Evolutionary conservation across 2,329 filamentous ascomycete species (phyloP).

Genomic region (Beauveria caledonica): DNA sequence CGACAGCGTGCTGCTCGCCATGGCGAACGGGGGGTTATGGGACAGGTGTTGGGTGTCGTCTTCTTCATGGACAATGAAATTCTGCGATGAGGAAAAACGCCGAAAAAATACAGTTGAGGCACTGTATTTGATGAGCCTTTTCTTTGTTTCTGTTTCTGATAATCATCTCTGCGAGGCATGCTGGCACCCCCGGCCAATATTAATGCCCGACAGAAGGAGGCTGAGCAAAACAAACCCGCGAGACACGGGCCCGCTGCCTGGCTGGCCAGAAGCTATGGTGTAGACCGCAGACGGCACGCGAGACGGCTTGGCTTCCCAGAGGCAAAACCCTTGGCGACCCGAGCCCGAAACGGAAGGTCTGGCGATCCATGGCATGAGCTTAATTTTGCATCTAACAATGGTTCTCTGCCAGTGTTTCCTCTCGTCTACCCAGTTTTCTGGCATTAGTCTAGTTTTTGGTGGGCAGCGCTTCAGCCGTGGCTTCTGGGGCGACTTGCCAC

Average conservation of each 20-base stretch:
- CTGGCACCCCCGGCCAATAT: background rate
- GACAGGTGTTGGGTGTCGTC: background rate
- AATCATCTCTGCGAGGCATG: background rate
- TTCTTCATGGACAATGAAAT: background rate
- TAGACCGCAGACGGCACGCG: background rate
- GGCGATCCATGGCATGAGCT: background rate
- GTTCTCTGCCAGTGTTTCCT: background rate
- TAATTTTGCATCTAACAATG: constrained; percentile 8
- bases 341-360: constrained; percentile 9
- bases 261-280: background rate
- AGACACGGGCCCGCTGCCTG: background rate
- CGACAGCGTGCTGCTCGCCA: constrained; percentile 8
- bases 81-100: background rate
- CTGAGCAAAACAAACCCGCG: constrained; percentile 1
- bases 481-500: background rate
- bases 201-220: constrained; percentile 5
- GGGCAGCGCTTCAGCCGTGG: background rate
- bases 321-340: constrained; percentile 5
- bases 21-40: background rate
- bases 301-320: constrained; percentile 3
- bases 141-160: background rate
- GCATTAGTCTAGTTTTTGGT: background rate
- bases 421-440: background rate
- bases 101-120: background rate
- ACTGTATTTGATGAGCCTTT: background rate